Percentiles rank a stretch among this genome's conserved stretches.
These are phyloP conservation scores for Pseudopyricularia cyperi DNA, from an alignment of 2,329 filamentous ascomycete genomes.

Conservation along the genomic window DNA sequence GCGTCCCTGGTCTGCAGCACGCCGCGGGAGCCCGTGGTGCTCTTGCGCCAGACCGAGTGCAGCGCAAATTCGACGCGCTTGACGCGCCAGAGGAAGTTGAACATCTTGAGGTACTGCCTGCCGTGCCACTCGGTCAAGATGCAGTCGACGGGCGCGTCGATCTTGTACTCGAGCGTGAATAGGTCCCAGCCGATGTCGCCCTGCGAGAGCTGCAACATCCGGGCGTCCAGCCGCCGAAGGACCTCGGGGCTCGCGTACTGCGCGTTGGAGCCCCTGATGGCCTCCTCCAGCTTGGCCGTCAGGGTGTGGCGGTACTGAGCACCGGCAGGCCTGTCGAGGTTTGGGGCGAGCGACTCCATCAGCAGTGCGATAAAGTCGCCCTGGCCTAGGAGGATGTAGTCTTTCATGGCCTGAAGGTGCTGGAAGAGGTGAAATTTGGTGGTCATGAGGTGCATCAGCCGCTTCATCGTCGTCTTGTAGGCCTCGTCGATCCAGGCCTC, in stretches of 20 bases:
- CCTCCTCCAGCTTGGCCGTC: slow-evolving; percentile 95
- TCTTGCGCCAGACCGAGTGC: slow-evolving; percentile 81
- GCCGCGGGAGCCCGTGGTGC: slow-evolving; percentile 89
- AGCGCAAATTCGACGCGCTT: slow-evolving; percentile 96
- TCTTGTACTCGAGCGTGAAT: slow-evolving; percentile 97
- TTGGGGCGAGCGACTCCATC: slow-evolving; percentile 90
- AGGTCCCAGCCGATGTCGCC: slow-evolving; percentile 99
- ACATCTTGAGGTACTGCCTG: slow-evolving; percentile 94
- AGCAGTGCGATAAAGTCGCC: slow-evolving; percentile 94
- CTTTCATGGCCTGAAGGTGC: slow-evolving; percentile 82
- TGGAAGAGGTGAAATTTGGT: slow-evolving; percentile 91
- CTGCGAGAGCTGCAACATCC: slow-evolving; percentile 92
- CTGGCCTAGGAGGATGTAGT: slow-evolving; percentile 86
- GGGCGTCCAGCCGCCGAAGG: slow-evolving; percentile 81
- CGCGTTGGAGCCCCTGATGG: slow-evolving; percentile 91
- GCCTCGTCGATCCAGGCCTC: slow-evolving; percentile 93
- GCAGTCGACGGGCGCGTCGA: slow-evolving; percentile 90
- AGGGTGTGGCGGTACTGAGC: slow-evolving; percentile 93
- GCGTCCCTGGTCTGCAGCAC: slow-evolving; percentile 65
- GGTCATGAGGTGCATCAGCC: slow-evolving; percentile 85
- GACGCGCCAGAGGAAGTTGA: slow-evolving; percentile 97
- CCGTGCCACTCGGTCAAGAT: slow-evolving; percentile 94
- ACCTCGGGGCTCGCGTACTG: slow-evolving; percentile 92
- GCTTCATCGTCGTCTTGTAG: slow-evolving; percentile 95
- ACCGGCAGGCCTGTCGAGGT: slow-evolving; percentile 89